Base-by-base conservation (phyloP, 768 basidiomycete species). In the Filobasidium floriforme region DNA sequence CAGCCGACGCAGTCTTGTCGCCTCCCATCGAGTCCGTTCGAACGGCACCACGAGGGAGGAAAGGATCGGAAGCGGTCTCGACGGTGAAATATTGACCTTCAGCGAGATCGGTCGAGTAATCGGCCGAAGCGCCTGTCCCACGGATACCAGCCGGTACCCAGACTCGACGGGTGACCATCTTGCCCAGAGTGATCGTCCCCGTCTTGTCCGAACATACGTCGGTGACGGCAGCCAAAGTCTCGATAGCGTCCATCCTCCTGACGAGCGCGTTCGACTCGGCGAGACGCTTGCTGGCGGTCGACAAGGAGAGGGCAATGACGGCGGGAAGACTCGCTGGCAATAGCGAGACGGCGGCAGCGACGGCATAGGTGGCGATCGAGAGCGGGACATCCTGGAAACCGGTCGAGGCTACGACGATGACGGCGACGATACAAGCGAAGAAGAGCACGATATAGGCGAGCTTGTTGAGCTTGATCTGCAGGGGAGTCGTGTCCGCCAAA, bases 161-260 rank as follows among this genome's bases (percentile, higher is more conserved):
- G 37, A 79, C 80, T 41, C 79, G 79, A 29, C 79, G 77, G 59
- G 79, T 77, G 22, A 81, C 79, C 81, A 82, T 81, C 68, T 80
- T 79, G 32, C 81, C 81, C 52, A 79, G 69, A 14, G 80, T 81
- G 59, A 81, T 75, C n/a, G 86, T 87, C n/a, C 86, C 86, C 0
- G 86, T 87, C 76, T 87, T 87, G 75, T 87, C 86, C 22, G 84
- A 85, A 73, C 86, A 87, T 61, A 82, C 72, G 60, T 82, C 71
- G 64, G 77, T 79, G 29, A 87, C 85, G 9, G 82, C 84, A 9
- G 85, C 84, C 49, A 87, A 73, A 52, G 83, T 84, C 72, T 87
- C 85, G 69, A 87, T 80, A 15, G 86, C 85, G 68, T 86, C 85
- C 67, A 87, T 81, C 61, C 84, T 82, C 44, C 85, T 81, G 22